Base-by-base conservation (phyloP, 169 alveolate genomes). In the Perkinsus olseni region DNA sequence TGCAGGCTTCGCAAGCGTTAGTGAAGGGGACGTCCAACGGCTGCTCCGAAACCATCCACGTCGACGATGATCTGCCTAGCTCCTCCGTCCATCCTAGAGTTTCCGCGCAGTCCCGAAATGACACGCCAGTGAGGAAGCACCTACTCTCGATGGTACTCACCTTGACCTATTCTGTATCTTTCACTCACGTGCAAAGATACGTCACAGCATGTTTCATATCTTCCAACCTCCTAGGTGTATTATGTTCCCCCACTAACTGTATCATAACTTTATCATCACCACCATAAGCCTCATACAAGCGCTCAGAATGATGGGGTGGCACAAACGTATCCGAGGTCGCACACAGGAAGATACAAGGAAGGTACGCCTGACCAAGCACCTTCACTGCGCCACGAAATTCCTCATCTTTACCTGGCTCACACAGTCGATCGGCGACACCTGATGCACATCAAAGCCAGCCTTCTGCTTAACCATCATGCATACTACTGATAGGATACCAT, bases 341-440 rank as follows among this genome's bases (percentile, higher is more conserved):
- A 24, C 82, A 92, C 45, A 97, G 94, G 94, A 98, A 97, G 38
- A 97, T 94, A n/a, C 98, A 97, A 28, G 98, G 98, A 62, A 62
- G 82, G 34, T 62, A 28, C 28, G 82, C 82, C 82, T 62, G 31
- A 62, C 10, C 6, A 24, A 62, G 36, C 82, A 28, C 37, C 28
- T 28, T 13, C 28, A 62, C 82, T 62, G 82, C 28, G 28, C 37
- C 82, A 62, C 37, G 1, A 62, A 62, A 62, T 13, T 13, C 1
- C 36, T 28, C 82, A 96, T 96, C 92, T 94, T 96, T 74, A 97
- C 96, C 90, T 95, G 95, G 38, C 94, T 93, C 40, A 96, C 98
- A 94, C 95, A 94, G 39, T 95, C 93, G 34, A 96, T 74, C n/a
- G 97, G 97, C 37, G 96, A 95, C 36, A 97, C 93, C 28, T 96